Evolutionary conservation across 129 eudicot species (phyloP), one percentile per base, ranked within the genome.

Genomic region (Tanacetum coccineum): DNA sequence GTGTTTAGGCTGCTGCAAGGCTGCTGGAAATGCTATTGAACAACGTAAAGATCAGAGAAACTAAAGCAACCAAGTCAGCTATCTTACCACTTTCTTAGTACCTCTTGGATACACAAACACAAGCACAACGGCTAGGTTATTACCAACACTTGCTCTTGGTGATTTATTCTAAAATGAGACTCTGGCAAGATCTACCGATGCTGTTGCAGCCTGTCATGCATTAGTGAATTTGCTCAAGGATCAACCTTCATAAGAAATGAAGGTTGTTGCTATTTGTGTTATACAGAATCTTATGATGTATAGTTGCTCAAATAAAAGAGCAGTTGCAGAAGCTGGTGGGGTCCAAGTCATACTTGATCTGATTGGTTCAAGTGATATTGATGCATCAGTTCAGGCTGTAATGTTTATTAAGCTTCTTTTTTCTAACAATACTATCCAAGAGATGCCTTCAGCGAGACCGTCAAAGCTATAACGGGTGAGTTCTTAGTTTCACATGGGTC

Each of bases 251-350:
- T 96, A 92, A 76, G 98, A 92, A 74, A 88, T 92, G 96, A 92
- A 92, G 77, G 96, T 92, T 4, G 98, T 92, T 11, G 96, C 98
- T 52, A 83, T 92, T 28, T 92, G 98, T 77, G 89, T 96, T 15
- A 73, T 92, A 52, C 96, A 92, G 81, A 88, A 88, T 74, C 98
- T 92, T 74, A 96, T 92, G 20, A 92, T 83, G 95, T 82, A 84
- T 75, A 88, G 96, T 80, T 80, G 96, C 44, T 84, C 96, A 15
- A 92, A 92, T 62, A 92, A 88, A 64, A 83, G 96, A 74, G 98
- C 96, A 0, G 98, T 92, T 74, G 96, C 96, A 21, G 98, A 92
- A 75, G 98, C 96, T 71, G 98, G 98, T 18, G 98, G 98, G 18
- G 96, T 92, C 57, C 96, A 92, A 77, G 91, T 88, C 47, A 83